Evolutionary conservation across 306 rosid species (phyloP).

Genomic region (Benincasa hispida): DNA sequence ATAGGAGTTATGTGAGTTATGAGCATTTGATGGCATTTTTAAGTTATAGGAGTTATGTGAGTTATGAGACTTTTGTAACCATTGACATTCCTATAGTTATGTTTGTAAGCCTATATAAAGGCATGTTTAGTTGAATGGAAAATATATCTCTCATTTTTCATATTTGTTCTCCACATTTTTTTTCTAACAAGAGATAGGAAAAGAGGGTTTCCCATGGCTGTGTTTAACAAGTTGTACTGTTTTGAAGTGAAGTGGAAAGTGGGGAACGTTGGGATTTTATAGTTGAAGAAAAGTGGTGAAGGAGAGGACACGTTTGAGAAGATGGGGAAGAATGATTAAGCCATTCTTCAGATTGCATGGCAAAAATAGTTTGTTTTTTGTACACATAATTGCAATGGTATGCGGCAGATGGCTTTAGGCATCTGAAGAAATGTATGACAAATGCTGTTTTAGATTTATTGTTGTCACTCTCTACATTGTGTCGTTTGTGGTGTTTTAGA

Average conservation of each 20-base stretch:
- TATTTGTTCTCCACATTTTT: too few species aligned
- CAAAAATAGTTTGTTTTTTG: neutral
- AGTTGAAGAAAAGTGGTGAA: neutral
- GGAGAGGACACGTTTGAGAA: neutral
- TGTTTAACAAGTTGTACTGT: neutral
- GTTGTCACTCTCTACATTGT: neutral
- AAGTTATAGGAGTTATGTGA: too few species aligned
- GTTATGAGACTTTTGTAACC: too few species aligned
- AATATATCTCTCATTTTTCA: too few species aligned
- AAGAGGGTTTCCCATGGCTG: conserved; percentile 30
- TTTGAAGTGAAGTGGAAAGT: neutral
- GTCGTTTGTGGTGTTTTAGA: neutral
- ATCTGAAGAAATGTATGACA: neutral
- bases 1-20: too few species aligned
- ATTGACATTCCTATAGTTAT: too few species aligned
- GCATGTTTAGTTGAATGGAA: too few species aligned
- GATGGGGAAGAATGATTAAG: neutral
- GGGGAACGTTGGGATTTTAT: neutral
- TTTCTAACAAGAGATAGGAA: conserved; percentile 20
- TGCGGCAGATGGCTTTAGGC: neutral
- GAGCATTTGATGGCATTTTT: too few species aligned
- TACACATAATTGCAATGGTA: neutral
- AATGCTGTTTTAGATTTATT: neutral
- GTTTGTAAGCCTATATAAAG: too few species aligned
- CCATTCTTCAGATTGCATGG: conserved; percentile 6